Evolutionary conservation across 352 stramenopile genomes (phyloP).

Genomic region (Phytophthora pluvialis): DNA sequence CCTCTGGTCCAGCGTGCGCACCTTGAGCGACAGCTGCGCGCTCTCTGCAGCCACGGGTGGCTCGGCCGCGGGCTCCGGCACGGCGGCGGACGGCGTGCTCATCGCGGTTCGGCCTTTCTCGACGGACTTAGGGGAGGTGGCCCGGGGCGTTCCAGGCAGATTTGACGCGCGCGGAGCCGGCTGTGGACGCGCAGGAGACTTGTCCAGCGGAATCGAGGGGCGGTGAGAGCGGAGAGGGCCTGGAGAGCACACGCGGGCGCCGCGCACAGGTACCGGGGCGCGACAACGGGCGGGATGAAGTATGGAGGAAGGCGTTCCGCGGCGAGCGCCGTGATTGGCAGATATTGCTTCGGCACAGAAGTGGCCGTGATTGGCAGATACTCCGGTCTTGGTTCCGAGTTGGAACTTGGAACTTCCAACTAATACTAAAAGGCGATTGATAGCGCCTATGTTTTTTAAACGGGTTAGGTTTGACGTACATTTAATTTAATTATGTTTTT

Average conservation of each 20-base stretch:
- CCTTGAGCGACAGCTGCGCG: constrained; percentile 68
- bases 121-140: neutral
- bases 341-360: neutral
- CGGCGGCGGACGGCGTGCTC: neutral
- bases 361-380: too few relatives aligned
- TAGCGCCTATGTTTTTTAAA: too few relatives aligned
- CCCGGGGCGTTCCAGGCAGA: constrained; percentile 1
- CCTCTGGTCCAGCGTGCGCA: constrained; percentile 85
- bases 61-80: constrained; percentile 31
- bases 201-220: neutral
- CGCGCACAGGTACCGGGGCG: neutral
- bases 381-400: too few relatives aligned
- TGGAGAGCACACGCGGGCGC: constrained; percentile 8
- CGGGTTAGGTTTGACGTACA: too few relatives aligned
- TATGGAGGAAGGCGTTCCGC: neutral
- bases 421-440: too few relatives aligned
- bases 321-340: neutral
- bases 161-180: neutral
- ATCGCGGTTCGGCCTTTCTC: constrained; percentile 12
- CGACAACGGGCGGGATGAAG: neutral
- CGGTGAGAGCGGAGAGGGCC: neutral
- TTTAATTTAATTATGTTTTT: too few relatives aligned
- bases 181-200: neutral
- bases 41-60: constrained; percentile 17
- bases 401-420: too few relatives aligned